Conservation (phyloP, 148 eudicot genomes). For the Dianthus caryophyllus region DNA sequence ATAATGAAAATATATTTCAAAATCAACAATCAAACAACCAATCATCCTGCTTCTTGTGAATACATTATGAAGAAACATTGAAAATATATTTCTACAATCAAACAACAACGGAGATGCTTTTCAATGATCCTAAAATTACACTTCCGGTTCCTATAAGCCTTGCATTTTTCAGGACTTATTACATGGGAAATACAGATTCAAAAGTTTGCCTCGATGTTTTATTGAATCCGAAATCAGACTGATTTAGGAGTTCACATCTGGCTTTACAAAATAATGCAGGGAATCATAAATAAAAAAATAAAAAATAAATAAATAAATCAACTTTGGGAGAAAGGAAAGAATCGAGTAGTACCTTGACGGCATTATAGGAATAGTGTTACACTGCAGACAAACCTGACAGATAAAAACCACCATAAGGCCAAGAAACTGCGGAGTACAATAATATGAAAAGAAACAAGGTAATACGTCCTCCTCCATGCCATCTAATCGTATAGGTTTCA, state of each 20-base stretch:
- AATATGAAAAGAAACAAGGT: neutral
- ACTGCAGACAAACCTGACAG: constrained; percentile 75
- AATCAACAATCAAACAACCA: no score
- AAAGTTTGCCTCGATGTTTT: neutral
- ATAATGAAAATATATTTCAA: no score
- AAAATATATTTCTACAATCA: no score
- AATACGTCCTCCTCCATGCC: no score
- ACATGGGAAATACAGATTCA: neutral
- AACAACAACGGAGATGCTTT: no score
- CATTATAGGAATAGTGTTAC: constrained; percentile 45
- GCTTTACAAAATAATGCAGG: neutral
- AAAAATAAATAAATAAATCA: no score
- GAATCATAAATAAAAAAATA: neutral
- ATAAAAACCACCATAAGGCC: constrained; percentile 14
- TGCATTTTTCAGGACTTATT: neutral
- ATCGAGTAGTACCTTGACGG: constrained; percentile 56
- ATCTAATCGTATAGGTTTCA: no score
- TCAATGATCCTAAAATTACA: no score
- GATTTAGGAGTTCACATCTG: neutral
- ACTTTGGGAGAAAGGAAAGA: constrained; percentile 4
- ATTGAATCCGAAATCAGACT: neutral
- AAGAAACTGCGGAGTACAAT: neutral
- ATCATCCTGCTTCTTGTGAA: no score
- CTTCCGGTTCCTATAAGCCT: no score
- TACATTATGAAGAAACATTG: no score